These are phyloP conservation scores for Saccharomycopsis sp. DNA, from an alignment of 805 yeast genomes.

Conservation along the genomic window DNA sequence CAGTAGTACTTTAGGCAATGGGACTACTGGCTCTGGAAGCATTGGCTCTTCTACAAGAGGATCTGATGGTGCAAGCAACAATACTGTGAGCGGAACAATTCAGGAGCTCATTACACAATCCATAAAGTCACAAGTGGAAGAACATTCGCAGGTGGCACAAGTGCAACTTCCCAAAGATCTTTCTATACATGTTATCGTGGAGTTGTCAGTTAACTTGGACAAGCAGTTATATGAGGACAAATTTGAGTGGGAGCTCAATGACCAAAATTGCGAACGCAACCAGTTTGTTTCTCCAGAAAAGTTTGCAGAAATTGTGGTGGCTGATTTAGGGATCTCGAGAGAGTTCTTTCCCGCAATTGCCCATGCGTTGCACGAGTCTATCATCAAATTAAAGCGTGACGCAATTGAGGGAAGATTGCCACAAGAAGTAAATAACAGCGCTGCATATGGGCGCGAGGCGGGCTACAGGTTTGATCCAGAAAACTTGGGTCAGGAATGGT, in stretches of 20 bases:
- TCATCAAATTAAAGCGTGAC: conserved; percentile 72
- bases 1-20: not conserved
- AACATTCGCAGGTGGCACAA: conserved; percentile 54
- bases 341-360: conserved; percentile 90
- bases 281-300: conserved; percentile 60
- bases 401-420: conserved; percentile 62
- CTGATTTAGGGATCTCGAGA: conserved; percentile 74
- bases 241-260: conserved; percentile 84
- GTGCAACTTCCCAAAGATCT: conserved; percentile 62
- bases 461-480: conserved; percentile 71
- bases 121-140: conserved; percentile 76
- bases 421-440: conserved; percentile 46
- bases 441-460: conserved; percentile 54
- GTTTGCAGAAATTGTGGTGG: conserved; percentile 76
- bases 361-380: conserved; percentile 75
- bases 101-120: conserved; percentile 61
- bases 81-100: conserved; percentile 30
- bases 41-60: not conserved
- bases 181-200: conserved; percentile 69
- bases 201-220: conserved; percentile 74
- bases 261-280: conserved; percentile 26
- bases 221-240: conserved; percentile 83
- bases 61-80: not conserved
- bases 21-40: not conserved
- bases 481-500: conserved; percentile 76